Evolutionary conservation across 2,329 filamentous ascomycete genomes (phyloP), one percentile per base, ranked within the genome.

Genomic region (Lachnellula occidentalis): DNA sequence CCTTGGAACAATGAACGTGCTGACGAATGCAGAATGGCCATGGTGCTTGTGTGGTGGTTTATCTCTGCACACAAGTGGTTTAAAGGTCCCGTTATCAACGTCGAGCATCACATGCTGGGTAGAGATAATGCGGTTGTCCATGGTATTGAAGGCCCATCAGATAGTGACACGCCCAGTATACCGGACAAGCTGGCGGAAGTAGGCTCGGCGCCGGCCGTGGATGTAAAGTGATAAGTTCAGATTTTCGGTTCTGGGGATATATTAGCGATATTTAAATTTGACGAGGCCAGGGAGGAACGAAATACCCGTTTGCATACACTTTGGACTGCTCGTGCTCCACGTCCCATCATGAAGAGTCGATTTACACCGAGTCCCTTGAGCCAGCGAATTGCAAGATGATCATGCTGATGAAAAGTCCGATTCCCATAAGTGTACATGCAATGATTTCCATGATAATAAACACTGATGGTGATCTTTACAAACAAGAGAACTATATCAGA

Each of bases 61-160:
- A 67, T 85, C 1, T 76, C 76, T 55, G 83, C 83, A n/a, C 73
- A 71, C 36, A 82, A 78, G 59, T 86, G 83, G 83, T 86, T 86
- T 71, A 82, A 79, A 61, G 83, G 83, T 0, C 83, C 83, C 0
- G 81, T 81, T 67, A 78, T 86, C 55, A 86, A 86, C 63, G 70
- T 86, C 37, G 78, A 82, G 62, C 66, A 68, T 54, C 55, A 60
- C 54, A 68, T 68, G 65, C 61, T 64, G 43, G 65, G 63, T n/a
- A 54, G 63, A 51, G 61, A 61, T 15, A 59, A 61, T 14, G 48
- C 19, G 31, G 53, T 65, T 24, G 61, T 63, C 12, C 56, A 65
- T 41, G 61, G 62, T 17, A 31, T 64, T 5, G 64, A 64, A 45
- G 53, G 47, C 31, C 60, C 55, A 31, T 59, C 58, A 17, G 60